Base-by-base conservation (phyloP, 2,329 filamentous ascomycete species). In the Calonectria henricotiae region DNA sequence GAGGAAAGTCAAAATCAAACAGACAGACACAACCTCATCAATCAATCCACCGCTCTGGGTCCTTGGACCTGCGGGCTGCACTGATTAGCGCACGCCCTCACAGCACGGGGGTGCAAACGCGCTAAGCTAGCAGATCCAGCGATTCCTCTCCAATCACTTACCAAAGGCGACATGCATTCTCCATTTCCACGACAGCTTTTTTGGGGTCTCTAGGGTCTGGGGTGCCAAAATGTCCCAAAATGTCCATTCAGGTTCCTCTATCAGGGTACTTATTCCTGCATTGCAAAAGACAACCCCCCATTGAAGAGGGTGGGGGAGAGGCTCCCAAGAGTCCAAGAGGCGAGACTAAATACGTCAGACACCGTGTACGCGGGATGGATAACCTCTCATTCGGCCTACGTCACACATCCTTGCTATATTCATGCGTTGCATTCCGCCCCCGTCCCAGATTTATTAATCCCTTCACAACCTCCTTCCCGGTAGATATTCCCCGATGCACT, bases 11-110 rank as follows among this genome's bases (percentile, higher is more conserved):
- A 39, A 43, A 55, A 4, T 65, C 63, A 35, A 27, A 46, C 35
- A 70, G 69, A 55, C 35, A 25, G 69, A 55, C 35, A 25, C 55
- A 75, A 76, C 75, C 72, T 76, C 75, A 39, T 58, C 51, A 58
- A 77, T 77, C 62, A 62, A 61, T 43, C 44, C 46, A 64, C 41
- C 58, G 70, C 74, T 75, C 76, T 68, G 61, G 73, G 73, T 73
- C 51, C 51, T 25, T 20, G 51, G 20, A 7, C 51, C 51, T 8
- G 51, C 51, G n/a, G 51, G 51, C 51, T 55, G 51, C 51, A 58
- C 32, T 2, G 51, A 39, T 58, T 58, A 58, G 51, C 51, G 51
- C 51, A 58, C 51, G 35, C 51, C 51, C 51, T 39, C 1, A 39
- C n/a, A 12, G 23, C 51, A 58, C 51, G 51, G 51, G 51, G n/a